Evolutionary conservation across 1,284 basidiomycete species (phyloP), one percentile per base, ranked within the genome.

Genomic region (Ganoderma boninense): DNA sequence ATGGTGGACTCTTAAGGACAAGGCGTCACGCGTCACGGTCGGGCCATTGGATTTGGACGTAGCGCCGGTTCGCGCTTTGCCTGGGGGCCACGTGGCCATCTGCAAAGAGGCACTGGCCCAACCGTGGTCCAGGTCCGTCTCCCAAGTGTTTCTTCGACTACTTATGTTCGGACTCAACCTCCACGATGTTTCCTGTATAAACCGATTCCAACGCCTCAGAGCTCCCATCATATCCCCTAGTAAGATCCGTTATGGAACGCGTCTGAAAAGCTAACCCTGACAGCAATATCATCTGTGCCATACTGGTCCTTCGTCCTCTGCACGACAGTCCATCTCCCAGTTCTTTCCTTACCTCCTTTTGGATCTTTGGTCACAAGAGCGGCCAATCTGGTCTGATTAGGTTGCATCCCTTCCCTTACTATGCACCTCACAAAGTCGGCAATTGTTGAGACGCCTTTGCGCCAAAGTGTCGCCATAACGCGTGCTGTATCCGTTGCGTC

Each of bases 401-500:
- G 32, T 35, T 4, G 29, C 18, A 7, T 2, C 3, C 10, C 16
- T 3, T 23, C 54, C 5, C 16, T 10, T 57, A 57, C 20, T 26
- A 29, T 26, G 23, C 4, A 32, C 54, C 54, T 20, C 14, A 32
- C 26, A 32, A 29, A 29, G 29, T 4, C 29, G 32, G 20, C 54
- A 16, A 26, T 56, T 35, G 16, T 57, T 57, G 26, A 35, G 60
- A 44, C 60, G 23, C 60, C 2, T 26, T 43, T 29, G 42, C 60
- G 40, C 23, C 38, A 42, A 54, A 6, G 43, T 62, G 60, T 62
- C 60, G 60, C 60, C 42, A 62, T 44, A 62, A 62, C 40, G 60
- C 60, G 60, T 62, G 60, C 60, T 43, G 7, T 38, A 42, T 23
- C 40, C 26, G n/a, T 26, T 23, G 40, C n/a, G 23, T 62, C 60